Evolutionary conservation across 352 stramenopile genomes (phyloP).

Genomic region (Albugo laibachii): DNA sequence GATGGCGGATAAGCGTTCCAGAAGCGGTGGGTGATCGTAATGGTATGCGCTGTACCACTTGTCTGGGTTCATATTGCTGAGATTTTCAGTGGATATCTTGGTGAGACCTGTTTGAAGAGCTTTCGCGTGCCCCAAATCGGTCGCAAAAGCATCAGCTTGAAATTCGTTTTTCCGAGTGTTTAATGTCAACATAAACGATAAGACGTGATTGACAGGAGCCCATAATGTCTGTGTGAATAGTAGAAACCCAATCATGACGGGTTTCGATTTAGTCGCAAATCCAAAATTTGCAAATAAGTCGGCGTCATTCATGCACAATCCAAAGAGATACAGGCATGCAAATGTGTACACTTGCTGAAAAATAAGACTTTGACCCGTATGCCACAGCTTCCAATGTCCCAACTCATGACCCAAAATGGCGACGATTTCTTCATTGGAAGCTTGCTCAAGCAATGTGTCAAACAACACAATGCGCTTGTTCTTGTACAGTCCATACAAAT

Average conservation of each 20-base stretch:
- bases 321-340: constrained; percentile 60
- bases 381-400: constrained; percentile 92
- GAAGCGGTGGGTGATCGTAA: constrained; percentile 92
- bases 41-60: constrained; percentile 89
- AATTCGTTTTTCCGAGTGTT: constrained; percentile 71
- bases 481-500: constrained; percentile 89
- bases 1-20: constrained; percentile 92
- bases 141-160: constrained; percentile 86
- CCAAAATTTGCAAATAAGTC: constrained; percentile 61
- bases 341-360: constrained; percentile 83
- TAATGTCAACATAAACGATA: constrained; percentile 57
- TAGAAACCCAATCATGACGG: constrained; percentile 65
- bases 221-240: constrained; percentile 71
- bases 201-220: constrained; percentile 54
- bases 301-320: constrained; percentile 54
- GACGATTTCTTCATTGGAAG: constrained; percentile 85
- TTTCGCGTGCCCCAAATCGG: constrained; percentile 78
- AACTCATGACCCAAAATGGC: constrained; percentile 93
- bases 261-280: constrained; percentile 23
- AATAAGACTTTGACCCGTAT: constrained; percentile 86
- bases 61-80: constrained; percentile 94
- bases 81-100: constrained; percentile 95
- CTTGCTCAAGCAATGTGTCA: constrained; percentile 92
- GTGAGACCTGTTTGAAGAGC: constrained; percentile 87
- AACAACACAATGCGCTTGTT: constrained; percentile 95